A percentile compares a stretch with the other conserved stretches of the same genome.
Conservation (phyloP, 2,329 filamentous ascomycete genomes). For the Seiridium cupressi region DNA sequence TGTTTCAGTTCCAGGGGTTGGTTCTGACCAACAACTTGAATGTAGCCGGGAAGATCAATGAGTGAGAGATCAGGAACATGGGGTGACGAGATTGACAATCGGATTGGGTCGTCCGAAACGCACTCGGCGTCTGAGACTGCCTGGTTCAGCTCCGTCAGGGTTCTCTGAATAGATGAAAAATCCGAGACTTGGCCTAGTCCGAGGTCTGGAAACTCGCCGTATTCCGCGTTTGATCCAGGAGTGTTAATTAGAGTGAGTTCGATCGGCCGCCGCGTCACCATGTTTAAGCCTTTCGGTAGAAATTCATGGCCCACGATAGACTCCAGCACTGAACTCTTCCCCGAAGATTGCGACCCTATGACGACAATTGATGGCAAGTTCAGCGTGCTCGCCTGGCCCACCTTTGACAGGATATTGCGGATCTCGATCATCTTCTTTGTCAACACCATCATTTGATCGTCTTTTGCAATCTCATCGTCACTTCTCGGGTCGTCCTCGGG, state of each 20-base stretch:
- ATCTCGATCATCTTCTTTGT: slow-evolving; percentile 99
- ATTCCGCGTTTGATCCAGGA: slow-evolving; percentile 80
- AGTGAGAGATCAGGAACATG: slow-evolving; percentile 93
- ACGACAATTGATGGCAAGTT: slow-evolving; percentile 97
- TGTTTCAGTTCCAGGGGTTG: slow-evolving; percentile 91
- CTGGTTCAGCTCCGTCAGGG: slow-evolving; percentile 89
- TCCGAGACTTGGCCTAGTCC: slow-evolving; percentile 88
- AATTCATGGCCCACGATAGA: slow-evolving; percentile 98
- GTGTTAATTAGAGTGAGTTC: slow-evolving; percentile 96
- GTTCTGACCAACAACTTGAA: slow-evolving; percentile 89
- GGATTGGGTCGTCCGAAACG: slow-evolving; percentile 95
- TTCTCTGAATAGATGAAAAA: slow-evolving; percentile 88
- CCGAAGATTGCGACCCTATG: slow-evolving; percentile 96
- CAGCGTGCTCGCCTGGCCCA: slow-evolving; percentile 86
- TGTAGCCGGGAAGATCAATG: slow-evolving; percentile 96
- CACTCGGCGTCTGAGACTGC: slow-evolving; percentile 89
- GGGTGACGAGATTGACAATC: slow-evolving; percentile 91
- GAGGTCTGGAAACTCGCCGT: slow-evolving; percentile 93
- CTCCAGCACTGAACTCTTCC: slow-evolving; percentile 95
- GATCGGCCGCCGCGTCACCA: slow-evolving; percentile 95
- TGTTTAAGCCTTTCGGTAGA: slow-evolving; percentile 94
- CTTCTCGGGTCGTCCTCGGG: slow-evolving; percentile 62
- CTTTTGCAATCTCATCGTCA: slow-evolving; percentile 67
- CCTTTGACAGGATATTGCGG: slow-evolving; percentile 81
- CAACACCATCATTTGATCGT: slow-evolving; percentile 99